Percentiles rank a stretch among this genome's conserved stretches.
Evolutionary conservation across 345 rosid genomes (phyloP).

Genomic region (Combretum micranthum): DNA sequence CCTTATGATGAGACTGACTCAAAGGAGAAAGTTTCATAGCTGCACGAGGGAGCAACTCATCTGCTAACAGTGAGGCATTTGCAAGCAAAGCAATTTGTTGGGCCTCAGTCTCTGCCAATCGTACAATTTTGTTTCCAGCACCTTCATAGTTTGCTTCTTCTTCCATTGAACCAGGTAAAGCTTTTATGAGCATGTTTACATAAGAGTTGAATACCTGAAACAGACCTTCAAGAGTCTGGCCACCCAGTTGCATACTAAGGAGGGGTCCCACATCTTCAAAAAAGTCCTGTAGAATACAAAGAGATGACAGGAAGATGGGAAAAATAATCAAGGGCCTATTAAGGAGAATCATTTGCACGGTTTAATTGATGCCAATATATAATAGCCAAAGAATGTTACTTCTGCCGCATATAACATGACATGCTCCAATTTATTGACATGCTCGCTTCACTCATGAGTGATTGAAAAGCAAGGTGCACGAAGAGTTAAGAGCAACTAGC

Average conservation of each 20-base stretch:
- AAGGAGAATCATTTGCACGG: neutral
- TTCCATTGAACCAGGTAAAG: constrained; percentile 93
- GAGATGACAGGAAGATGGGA: constrained; percentile 1
- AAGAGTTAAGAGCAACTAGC: too few relatives aligned
- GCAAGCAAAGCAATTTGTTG: constrained; percentile 97
- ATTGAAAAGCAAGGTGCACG: too few relatives aligned
- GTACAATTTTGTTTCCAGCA: constrained; percentile 72
- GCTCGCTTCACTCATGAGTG: too few relatives aligned
- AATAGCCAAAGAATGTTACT: too few relatives aligned
- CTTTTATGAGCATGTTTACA: constrained; percentile 76
- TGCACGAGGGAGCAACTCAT: constrained; percentile 96
- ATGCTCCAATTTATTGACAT: too few relatives aligned
- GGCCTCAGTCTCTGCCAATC: constrained; percentile 89
- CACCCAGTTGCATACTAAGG: constrained; percentile 95
- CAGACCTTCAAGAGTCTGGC: constrained; percentile 85
- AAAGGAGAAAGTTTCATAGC: constrained; percentile 84
- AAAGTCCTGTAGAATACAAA: constrained; percentile 57
- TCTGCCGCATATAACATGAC: too few relatives aligned
- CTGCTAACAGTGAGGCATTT: constrained; percentile 93
- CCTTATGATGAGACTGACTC: constrained; percentile 49
- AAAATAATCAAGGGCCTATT: neutral
- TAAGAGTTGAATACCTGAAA: constrained; percentile 92
- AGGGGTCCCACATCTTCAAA: constrained; percentile 98
- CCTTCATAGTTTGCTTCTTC: constrained; percentile 85
- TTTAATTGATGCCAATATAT: too few relatives aligned